A percentile compares a stretch with the other conserved stretches of the same genome.
These are phyloP conservation scores for Aspergillus viridinutans DNA, from an alignment of 2,329 filamentous ascomycete genomes.

Conservation along the genomic window DNA sequence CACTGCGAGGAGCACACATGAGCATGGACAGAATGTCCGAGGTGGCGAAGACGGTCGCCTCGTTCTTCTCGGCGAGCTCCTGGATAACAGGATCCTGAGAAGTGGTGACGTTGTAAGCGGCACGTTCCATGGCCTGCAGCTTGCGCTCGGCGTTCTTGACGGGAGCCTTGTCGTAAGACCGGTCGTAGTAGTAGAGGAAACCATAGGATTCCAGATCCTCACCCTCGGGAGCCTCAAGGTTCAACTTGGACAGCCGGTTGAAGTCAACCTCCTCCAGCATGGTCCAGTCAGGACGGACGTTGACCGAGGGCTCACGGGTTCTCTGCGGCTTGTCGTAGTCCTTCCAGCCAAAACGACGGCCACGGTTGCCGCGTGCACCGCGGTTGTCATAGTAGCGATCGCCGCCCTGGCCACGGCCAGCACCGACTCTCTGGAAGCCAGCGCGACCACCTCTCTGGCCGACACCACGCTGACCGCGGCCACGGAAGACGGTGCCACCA, in stretches of 20 bases:
- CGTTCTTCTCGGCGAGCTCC: slow-evolving; percentile 90
- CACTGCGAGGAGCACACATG: slow-evolving; percentile 94
- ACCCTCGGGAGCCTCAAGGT: slow-evolving; percentile 88
- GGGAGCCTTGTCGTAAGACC: slow-evolving; percentile 86
- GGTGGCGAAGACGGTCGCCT: slow-evolving; percentile 94
- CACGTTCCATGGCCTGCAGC: slow-evolving; percentile 83
- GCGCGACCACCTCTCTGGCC: slow-evolving; percentile 68
- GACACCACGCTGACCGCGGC: slow-evolving; percentile 69
- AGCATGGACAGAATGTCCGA: slow-evolving; percentile 98
- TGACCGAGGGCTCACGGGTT: slow-evolving; percentile 92
- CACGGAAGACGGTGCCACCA: slow-evolving; percentile 84
- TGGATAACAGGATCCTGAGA: slow-evolving; percentile 95
- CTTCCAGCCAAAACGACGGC: slow-evolving; percentile 94
- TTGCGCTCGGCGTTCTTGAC: slow-evolving; percentile 86
- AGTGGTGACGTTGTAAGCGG: slow-evolving; percentile 96
- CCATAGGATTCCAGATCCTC: slow-evolving; percentile 95
- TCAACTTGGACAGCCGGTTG: slow-evolving; percentile 89
- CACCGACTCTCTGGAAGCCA: slow-evolving; percentile 68
- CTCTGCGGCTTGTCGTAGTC: slow-evolving; percentile 97
- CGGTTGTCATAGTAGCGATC: slow-evolving; percentile 66
- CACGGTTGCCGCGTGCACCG: slow-evolving; percentile 65
- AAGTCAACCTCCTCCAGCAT: slow-evolving; percentile 99
- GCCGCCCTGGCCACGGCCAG: slow-evolving; percentile 62
- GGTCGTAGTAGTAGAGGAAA: slow-evolving; percentile 98
- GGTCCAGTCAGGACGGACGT: slow-evolving; percentile 92